A percentile compares a stretch with the other conserved stretches of the same genome.
Evolutionary conservation across 768 basidiomycete species (phyloP).

Genomic region (Hygrocybe coccinea): DNA sequence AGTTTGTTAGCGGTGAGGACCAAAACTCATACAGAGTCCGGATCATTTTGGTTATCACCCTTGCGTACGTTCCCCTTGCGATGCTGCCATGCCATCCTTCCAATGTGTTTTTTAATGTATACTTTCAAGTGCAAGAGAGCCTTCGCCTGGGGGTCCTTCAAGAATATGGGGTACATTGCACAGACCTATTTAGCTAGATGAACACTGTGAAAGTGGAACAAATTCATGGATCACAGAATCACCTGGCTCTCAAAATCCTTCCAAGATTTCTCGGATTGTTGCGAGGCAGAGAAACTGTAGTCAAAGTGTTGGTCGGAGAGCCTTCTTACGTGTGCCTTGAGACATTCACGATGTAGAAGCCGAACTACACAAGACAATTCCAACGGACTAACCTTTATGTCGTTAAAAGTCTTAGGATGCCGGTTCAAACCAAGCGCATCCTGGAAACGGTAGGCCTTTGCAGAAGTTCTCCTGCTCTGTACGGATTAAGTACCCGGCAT

Average conservation of each 20-base stretch:
- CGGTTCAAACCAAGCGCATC: neutral
- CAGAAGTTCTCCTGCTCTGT: too few species aligned
- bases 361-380: neutral
- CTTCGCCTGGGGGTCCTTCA: neutral
- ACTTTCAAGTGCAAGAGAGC: neutral
- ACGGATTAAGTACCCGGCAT: too few species aligned
- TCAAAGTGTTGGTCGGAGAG: neutral
- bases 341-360: neutral
- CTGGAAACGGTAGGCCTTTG: neutral
- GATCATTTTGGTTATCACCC: neutral
- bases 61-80: neutral
- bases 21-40: neutral
- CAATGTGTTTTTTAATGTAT: neutral
- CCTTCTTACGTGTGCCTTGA: neutral
- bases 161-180: neutral
- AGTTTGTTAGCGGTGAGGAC: neutral
- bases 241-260: neutral
- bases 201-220: too few species aligned
- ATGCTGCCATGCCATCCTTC: neutral
- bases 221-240: too few species aligned
- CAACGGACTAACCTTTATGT: neutral
- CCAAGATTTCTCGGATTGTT: constrained; percentile 1
- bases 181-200: neutral
- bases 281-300: neutral
- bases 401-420: neutral